phyloP scores from a whole-genome alignment of 805 yeast genomes.

The Starmera quercuum region DNA sequence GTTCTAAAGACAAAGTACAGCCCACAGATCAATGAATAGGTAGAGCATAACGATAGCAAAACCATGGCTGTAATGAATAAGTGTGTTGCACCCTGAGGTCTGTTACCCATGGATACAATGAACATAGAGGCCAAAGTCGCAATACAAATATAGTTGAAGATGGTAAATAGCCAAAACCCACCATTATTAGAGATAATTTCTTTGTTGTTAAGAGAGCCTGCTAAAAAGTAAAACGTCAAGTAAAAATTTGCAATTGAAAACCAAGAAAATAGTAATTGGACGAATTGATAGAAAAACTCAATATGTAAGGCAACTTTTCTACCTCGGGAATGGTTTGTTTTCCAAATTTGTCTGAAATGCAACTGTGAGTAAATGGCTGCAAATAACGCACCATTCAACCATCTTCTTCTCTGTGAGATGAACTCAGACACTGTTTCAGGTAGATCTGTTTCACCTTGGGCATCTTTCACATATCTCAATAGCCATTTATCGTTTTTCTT shows the following conservation, averaged over 20 bases:
- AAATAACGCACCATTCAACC: conserved; percentile 97
- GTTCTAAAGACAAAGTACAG: conserved; percentile 66
- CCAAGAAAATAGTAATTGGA: conserved; percentile 78
- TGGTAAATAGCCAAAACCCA: conserved; percentile 79
- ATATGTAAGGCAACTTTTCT: conserved; percentile 77
- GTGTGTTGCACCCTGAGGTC: conserved; percentile 92
- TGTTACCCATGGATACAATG: conserved; percentile 90
- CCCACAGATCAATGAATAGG: conserved; percentile 77
- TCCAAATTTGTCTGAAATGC: conserved; percentile 85
- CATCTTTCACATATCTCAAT: conserved; percentile 83
- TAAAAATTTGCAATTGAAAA: conserved; percentile 90
- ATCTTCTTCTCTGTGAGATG: conserved; percentile 92
- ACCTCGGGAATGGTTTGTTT: conserved; percentile 73
- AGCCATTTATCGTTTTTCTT: conserved; percentile 81
- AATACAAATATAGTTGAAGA: conserved; percentile 79
- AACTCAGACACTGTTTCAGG: conserved; percentile 94
- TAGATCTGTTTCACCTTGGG: conserved; percentile 94
- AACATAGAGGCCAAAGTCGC: conserved; percentile 83
- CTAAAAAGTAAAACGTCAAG: conserved; percentile 84
- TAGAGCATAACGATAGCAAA: conserved; percentile 68
- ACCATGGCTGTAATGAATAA: conserved; percentile 69
- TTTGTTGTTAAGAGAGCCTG: conserved; percentile 66
- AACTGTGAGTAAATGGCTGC: conserved; percentile 88
- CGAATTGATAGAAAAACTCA: conserved; percentile 83
- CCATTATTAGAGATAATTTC: conserved; percentile 50